Evolutionary conservation across 2,329 filamentous ascomycete genomes (phyloP).

Genomic region (Fusarium subglutinans): DNA sequence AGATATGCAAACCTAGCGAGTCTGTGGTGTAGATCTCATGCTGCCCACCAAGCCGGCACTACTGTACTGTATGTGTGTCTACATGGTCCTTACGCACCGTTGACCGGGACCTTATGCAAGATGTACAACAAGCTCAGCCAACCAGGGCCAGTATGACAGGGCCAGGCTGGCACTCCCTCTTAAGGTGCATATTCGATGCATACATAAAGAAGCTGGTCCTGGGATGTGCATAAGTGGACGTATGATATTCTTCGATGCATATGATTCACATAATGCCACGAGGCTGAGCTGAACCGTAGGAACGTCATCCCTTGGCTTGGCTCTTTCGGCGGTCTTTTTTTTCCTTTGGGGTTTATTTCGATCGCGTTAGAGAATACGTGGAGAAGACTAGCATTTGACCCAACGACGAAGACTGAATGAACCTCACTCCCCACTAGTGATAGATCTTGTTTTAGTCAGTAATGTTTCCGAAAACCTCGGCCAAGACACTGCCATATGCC

Average conservation of each 20-base stretch:
- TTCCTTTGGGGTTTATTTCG: not conserved
- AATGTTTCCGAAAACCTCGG: constrained; percentile 17
- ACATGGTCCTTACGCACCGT: constrained; percentile 34
- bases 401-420: not conserved
- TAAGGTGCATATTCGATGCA: constrained; percentile 35
- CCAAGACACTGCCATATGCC: not conserved
- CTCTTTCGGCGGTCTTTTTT: not conserved
- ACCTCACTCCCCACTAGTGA: constrained; percentile 10
- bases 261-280: constrained; percentile 32
- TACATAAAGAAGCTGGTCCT: constrained; percentile 26
- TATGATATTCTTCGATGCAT: constrained; percentile 29
- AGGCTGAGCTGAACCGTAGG: constrained; percentile 28
- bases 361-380: not conserved
- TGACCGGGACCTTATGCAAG: constrained; percentile 41
- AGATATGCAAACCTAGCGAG: constrained; percentile 27
- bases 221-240: constrained; percentile 36
- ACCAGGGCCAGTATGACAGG: constrained; percentile 35
- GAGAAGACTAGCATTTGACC: not conserved
- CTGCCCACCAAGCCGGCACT: constrained; percentile 33
- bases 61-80: not conserved
- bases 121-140: constrained; percentile 40
- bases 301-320: constrained; percentile 1
- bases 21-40: constrained; percentile 41
- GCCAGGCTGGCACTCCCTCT: constrained; percentile 32
- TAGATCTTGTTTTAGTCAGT: not conserved